Conservation (phyloP, 2,329 filamentous ascomycete species). For the Aspergillus quadrilineatus region DNA sequence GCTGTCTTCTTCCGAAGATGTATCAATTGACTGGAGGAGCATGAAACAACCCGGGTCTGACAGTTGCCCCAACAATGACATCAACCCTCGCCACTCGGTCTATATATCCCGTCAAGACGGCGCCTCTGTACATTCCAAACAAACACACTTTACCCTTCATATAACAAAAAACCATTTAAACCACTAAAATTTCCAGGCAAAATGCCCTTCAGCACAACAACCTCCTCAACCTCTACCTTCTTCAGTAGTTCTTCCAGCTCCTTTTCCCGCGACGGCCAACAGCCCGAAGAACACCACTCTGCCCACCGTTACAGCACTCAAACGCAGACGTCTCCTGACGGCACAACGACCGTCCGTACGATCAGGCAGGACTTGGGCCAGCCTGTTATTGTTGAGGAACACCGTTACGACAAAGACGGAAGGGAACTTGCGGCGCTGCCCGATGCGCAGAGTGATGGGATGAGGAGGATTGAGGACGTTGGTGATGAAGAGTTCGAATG, state of each 20-base stretch:
- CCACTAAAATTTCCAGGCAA: background rate
- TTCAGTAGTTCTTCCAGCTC: background rate
- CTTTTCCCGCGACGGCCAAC: slow-evolving; percentile 16
- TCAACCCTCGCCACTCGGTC: slow-evolving; percentile 1
- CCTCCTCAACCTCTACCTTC: background rate
- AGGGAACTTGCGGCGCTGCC: slow-evolving; percentile 26
- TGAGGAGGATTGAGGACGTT: slow-evolving; percentile 31
- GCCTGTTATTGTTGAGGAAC: slow-evolving; percentile 34
- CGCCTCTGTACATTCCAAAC: background rate
- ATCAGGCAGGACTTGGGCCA: slow-evolving; percentile 36
- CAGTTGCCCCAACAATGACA: background rate
- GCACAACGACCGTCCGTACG: slow-evolving; percentile 35
- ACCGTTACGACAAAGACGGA: slow-evolving; percentile 33
- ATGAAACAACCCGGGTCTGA: background rate
- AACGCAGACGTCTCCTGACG: slow-evolving; percentile 33
- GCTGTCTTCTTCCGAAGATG: background rate
- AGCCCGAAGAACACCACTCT: slow-evolving; percentile 21
- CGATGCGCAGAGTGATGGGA: slow-evolving; percentile 20
- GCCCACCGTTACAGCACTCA: slow-evolving; percentile 35
- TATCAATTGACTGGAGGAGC: background rate
- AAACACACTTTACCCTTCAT: background rate
- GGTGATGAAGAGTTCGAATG: slow-evolving; percentile 17
- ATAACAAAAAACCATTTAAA: background rate
- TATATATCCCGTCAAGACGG: slow-evolving; percentile 2
- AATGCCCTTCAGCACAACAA: background rate